These are phyloP conservation scores for Colletotrichum spaethianum DNA, from an alignment of 2,329 filamentous ascomycete genomes.

Conservation along the genomic window DNA sequence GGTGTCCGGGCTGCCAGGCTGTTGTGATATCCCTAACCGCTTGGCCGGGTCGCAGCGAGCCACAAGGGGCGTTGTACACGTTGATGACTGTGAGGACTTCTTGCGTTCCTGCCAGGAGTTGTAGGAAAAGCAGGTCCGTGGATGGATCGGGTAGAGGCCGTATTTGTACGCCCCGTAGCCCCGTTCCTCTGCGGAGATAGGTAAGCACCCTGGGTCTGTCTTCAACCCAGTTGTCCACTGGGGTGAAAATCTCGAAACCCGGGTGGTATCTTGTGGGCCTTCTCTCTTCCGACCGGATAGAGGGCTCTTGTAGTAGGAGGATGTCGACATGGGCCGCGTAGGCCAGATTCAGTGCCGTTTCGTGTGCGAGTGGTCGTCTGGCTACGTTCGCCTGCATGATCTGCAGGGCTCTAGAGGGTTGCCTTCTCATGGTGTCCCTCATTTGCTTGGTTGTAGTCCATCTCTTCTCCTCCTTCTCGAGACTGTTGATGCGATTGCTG, in stretches of 20 bases:
- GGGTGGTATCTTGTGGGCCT: constrained; percentile 9
- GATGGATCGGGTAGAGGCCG: neutral
- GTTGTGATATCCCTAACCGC: neutral
- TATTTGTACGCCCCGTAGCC: constrained; percentile 9
- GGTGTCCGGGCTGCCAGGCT: neutral
- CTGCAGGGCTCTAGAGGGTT: constrained; percentile 2
- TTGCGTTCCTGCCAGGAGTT: neutral
- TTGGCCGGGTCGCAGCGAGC: neutral
- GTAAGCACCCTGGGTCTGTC: constrained; percentile 17
- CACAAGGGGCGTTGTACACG: constrained; percentile 5
- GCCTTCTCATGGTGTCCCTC: neutral
- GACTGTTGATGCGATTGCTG: constrained; percentile 1
- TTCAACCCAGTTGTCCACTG: constrained; percentile 10
- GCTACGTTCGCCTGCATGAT: constrained; percentile 18
- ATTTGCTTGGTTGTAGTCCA: neutral
- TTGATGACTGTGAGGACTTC: constrained; percentile 10
- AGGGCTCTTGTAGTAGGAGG: constrained; percentile 16
- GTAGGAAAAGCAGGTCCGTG: constrained; percentile 15
- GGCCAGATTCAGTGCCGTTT: constrained; percentile 5
- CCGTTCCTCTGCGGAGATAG: constrained; percentile 10
- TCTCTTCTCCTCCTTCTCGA: neutral
- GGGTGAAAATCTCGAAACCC: constrained; percentile 6
- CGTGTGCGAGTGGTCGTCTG: neutral
- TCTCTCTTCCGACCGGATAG: constrained; percentile 7
- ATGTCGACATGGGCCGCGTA: constrained; percentile 11